Percentiles rank a stretch among this genome's conserved stretches.
Evolutionary conservation across 1,284 basidiomycete genomes (phyloP).

Genomic region (Leccinum fallax): DNA sequence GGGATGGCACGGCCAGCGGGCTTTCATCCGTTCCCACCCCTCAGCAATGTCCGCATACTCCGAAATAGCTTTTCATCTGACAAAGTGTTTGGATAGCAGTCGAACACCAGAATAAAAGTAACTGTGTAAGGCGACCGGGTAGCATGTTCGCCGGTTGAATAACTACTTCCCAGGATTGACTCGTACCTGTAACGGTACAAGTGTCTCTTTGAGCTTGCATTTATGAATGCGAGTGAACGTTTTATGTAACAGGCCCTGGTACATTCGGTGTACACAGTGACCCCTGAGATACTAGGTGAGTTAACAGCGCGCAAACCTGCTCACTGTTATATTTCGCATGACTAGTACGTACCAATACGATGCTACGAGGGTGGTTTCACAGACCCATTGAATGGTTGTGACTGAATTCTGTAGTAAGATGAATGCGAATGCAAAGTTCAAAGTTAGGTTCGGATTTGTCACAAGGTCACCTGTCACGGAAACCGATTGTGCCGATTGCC

Average conservation of each 20-base stretch:
- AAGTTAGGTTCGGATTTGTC: neutral
- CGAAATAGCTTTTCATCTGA: neutral
- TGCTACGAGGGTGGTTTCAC: neutral
- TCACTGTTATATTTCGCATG: neutral
- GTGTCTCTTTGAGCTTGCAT: neutral
- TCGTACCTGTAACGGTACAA: neutral
- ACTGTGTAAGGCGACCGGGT: neutral
- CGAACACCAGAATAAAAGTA: neutral
- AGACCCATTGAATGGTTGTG: neutral
- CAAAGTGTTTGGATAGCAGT: neutral
- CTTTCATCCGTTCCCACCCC: neutral
- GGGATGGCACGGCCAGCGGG: neutral
- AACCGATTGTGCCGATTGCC: neutral
- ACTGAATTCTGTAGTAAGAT: neutral
- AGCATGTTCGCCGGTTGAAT: neutral
- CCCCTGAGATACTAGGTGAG: neutral
- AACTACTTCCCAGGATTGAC: neutral
- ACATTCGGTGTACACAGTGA: neutral
- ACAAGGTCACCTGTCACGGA: neutral
- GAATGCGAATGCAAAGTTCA: neutral
- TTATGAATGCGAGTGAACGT: neutral
- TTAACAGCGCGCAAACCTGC: neutral
- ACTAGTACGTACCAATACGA: neutral
- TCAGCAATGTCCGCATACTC: neutral
- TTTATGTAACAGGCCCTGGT: neutral